Evolutionary conservation across 2,329 filamentous ascomycete genomes (phyloP).

Genomic region (Xylaria sp.): DNA sequence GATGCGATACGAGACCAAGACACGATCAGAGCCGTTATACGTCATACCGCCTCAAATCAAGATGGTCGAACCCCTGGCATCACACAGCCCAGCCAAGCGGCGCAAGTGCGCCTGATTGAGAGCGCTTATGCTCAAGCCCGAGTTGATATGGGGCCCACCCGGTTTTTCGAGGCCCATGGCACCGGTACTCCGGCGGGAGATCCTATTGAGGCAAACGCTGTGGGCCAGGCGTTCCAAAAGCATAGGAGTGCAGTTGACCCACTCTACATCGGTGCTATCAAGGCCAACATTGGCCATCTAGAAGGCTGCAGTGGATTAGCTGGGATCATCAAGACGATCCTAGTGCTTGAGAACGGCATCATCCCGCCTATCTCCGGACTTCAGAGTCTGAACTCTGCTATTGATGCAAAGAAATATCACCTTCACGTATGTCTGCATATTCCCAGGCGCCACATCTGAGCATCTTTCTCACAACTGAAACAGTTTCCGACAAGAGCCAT

Average conservation of each 20-base stretch:
- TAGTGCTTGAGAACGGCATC: slow-evolving; percentile 9
- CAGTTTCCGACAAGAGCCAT: slow-evolving; percentile 1
- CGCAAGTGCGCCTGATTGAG: slow-evolving; percentile 41
- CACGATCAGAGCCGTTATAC: slow-evolving; percentile 43
- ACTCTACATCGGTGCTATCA: slow-evolving; percentile 25
- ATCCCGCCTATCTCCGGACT: slow-evolving; percentile 8
- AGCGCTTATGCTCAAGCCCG: slow-evolving; percentile 39
- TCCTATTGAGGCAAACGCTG: slow-evolving; percentile 31
- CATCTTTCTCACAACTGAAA: no score
- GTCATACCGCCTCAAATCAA: slow-evolving; percentile 41
- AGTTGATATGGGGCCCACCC: slow-evolving; percentile 26
- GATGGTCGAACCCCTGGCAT: slow-evolving; percentile 50
- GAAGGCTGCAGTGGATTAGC: slow-evolving; percentile 34
- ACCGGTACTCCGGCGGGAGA: slow-evolving; percentile 32
- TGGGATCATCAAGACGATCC: slow-evolving; percentile 28
- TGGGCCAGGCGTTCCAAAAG: slow-evolving; percentile 16
- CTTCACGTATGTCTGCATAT: neutral
- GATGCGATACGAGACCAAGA: slow-evolving; percentile 45
- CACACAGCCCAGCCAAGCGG: slow-evolving; percentile 45
- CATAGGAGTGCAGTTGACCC: slow-evolving; percentile 1
- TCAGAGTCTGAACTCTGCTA: slow-evolving; percentile 10
- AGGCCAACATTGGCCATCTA: slow-evolving; percentile 35
- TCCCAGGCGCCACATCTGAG: neutral
- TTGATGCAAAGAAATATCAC: neutral
- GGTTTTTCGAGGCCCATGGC: slow-evolving; percentile 37